These are phyloP conservation scores for Claviceps sp. DNA, from an alignment of 2,329 filamentous ascomycete genomes.

Conservation along the genomic window DNA sequence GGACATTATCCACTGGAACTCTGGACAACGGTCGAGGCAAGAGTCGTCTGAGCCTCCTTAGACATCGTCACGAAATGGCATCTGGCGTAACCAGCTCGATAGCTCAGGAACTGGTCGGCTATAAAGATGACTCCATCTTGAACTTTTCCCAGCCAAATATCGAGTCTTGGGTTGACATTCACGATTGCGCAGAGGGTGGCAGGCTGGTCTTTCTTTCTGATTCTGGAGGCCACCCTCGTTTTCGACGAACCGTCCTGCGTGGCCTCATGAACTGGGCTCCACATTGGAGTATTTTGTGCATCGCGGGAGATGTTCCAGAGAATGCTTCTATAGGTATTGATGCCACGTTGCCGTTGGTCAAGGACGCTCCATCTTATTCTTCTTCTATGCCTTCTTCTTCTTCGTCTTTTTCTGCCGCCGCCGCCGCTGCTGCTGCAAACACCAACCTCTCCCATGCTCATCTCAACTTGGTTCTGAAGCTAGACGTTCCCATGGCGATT, in stretches of 20 bases:
- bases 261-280: conserved; percentile 93
- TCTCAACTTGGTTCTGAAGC: conserved; percentile 69
- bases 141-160: conserved; percentile 83
- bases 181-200: conserved; percentile 59
- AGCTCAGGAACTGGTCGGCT: conserved; percentile 86
- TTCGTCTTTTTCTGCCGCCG: background rate
- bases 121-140: conserved; percentile 47
- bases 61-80: conserved; percentile 83
- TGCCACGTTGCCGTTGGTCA: conserved; percentile 31
- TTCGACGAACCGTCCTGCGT: conserved; percentile 75
- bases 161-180: conserved; percentile 89
- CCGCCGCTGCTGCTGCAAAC: conserved; percentile 27
- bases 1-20: conserved; percentile 74
- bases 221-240: conserved; percentile 81
- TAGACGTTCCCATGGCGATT: conserved; percentile 65
- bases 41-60: conserved; percentile 75
- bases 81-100: conserved; percentile 91
- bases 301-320: conserved; percentile 64
- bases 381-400: background rate
- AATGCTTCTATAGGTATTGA: conserved; percentile 16
- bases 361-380: conserved; percentile 22
- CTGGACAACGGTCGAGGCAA: conserved; percentile 88
- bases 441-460: conserved; percentile 67
- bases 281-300: conserved; percentile 82
- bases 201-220: conserved; percentile 82